A percentile compares a stretch with the other conserved stretches of the same genome.
Evolutionary conservation across 768 basidiomycete species (phyloP).

Genomic region (Sarcodon sp.): DNA sequence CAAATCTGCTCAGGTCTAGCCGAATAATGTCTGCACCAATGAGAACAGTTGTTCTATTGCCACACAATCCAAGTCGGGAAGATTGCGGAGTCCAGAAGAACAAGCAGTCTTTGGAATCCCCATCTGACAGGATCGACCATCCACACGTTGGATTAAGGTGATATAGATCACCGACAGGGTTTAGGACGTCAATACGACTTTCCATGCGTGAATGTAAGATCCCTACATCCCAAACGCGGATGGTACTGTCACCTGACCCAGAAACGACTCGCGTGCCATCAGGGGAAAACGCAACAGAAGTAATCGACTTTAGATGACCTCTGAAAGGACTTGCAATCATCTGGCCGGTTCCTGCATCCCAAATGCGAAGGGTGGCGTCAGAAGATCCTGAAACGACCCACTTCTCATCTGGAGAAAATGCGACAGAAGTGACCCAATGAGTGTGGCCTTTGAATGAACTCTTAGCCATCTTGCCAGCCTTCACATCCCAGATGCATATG

Average conservation of each 20-base stretch:
- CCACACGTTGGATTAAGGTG: no score
- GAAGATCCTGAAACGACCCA: constrained; percentile 3
- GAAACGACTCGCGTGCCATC: constrained; percentile 6
- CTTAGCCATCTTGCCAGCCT: constrained; percentile 19
- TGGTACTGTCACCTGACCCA: constrained; percentile 2
- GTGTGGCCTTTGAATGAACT: constrained; percentile 10
- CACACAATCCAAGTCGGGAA: no score
- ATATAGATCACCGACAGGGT: no score
- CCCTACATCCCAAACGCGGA: constrained; percentile 7
- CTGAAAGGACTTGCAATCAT: background rate
- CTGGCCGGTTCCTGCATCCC: constrained; percentile 4
- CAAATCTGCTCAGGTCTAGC: no score
- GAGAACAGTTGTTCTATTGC: no score
- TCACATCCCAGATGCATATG: constrained; percentile 37
- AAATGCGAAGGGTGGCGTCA: constrained; percentile 4
- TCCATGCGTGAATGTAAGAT: no score
- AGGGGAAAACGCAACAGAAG: constrained; percentile 5
- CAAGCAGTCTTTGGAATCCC: no score
- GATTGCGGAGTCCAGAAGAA: no score
- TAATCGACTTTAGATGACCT: background rate
- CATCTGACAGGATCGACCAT: no score
- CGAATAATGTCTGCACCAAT: no score
- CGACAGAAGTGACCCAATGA: constrained; percentile 2
- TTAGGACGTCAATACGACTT: no score
- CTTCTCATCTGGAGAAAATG: constrained; percentile 1